Percentiles rank a stretch among this genome's conserved stretches.
phyloP scores from a whole-genome alignment of 2,329 filamentous ascomycete genomes.

The Setomelanomma holmii region DNA sequence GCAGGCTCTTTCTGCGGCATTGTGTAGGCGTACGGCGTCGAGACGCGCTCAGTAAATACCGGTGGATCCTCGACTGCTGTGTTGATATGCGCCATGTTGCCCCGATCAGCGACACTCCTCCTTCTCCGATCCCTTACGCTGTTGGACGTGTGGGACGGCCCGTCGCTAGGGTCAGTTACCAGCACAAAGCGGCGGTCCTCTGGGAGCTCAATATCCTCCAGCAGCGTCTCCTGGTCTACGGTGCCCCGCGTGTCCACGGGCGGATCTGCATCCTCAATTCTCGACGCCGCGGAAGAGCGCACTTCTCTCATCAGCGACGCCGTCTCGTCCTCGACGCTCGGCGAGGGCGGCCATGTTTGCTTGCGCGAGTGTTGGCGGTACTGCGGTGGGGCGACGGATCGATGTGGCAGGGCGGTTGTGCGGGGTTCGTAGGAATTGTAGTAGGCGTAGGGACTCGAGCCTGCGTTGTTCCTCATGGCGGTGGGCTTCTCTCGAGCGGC shows the following conservation, averaged over 20 bases:
- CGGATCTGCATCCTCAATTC: slow-evolving; percentile 54
- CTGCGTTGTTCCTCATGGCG: slow-evolving; percentile 33
- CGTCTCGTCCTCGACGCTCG: slow-evolving; percentile 73
- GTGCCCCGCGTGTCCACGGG: slow-evolving; percentile 70
- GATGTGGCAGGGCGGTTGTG: slow-evolving; percentile 28
- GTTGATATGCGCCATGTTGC: slow-evolving; percentile 42
- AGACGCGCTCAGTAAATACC: slow-evolving; percentile 50
- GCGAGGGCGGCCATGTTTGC: slow-evolving; percentile 63
- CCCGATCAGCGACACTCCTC: slow-evolving; percentile 44
- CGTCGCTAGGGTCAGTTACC: slow-evolving; percentile 48
- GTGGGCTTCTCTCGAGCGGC: slow-evolving; percentile 22
- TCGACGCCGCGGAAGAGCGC: slow-evolving; percentile 42
- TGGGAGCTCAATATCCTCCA: slow-evolving; percentile 64
- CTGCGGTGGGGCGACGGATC: slow-evolving; percentile 23
- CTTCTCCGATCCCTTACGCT: slow-evolving; percentile 25
- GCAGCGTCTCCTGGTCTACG: slow-evolving; percentile 71
- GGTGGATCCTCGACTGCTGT: slow-evolving; percentile 48
- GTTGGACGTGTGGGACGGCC: not conserved
- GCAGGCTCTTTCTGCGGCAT: slow-evolving; percentile 43
- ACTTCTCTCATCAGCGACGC: slow-evolving; percentile 69
- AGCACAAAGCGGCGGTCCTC: slow-evolving; percentile 72
- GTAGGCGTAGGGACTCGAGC: slow-evolving; percentile 29
- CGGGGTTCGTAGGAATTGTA: slow-evolving; percentile 44
- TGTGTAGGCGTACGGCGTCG: slow-evolving; percentile 56
- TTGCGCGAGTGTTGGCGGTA: slow-evolving; percentile 26